Evolutionary conservation across 2,329 filamentous ascomycete genomes (phyloP).

Genomic region (Neopestalotiopsis sp.): DNA sequence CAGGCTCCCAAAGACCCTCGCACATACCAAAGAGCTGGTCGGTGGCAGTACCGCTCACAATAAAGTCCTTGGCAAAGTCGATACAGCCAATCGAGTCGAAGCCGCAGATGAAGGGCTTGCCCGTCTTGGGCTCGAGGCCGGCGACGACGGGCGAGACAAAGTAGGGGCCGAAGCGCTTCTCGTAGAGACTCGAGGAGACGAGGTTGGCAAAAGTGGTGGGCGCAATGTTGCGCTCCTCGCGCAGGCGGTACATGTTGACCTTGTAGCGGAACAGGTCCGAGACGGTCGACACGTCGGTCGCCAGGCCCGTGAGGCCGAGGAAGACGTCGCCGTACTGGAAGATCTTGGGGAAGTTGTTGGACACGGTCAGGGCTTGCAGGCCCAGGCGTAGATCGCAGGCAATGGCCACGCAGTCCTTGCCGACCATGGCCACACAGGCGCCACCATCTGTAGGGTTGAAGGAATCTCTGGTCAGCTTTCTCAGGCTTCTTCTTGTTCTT

Average conservation of each 20-base stretch:
- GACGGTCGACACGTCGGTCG: slow-evolving; percentile 93
- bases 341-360: slow-evolving; percentile 99
- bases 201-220: slow-evolving; percentile 96
- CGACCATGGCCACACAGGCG: slow-evolving; percentile 97
- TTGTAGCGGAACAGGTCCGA: slow-evolving; percentile 99
- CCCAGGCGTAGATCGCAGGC: slow-evolving; percentile 98
- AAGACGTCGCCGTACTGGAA: slow-evolving; percentile 97
- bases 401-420: slow-evolving; percentile 99
- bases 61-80: slow-evolving; percentile 99
- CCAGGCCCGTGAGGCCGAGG: slow-evolving; percentile 93
- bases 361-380: slow-evolving; percentile 94
- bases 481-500: not conserved
- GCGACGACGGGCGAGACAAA: slow-evolving; percentile 95
- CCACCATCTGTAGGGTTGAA: slow-evolving; percentile 68
- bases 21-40: slow-evolving; percentile 99
- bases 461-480: not conserved
- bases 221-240: slow-evolving; percentile 95
- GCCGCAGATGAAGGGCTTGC: slow-evolving; percentile 96
- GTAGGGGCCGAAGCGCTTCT: slow-evolving; percentile 94
- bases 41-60: slow-evolving; percentile 93
- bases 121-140: slow-evolving; percentile 91
- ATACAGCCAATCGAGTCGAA: slow-evolving; percentile 99
- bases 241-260: slow-evolving; percentile 99
- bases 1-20: slow-evolving; percentile 96
- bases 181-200: slow-evolving; percentile 88